Base-by-base conservation (phyloP, 495 filamentous ascomycete genomes). In the Aspergillus saccharolyticus region DNA sequence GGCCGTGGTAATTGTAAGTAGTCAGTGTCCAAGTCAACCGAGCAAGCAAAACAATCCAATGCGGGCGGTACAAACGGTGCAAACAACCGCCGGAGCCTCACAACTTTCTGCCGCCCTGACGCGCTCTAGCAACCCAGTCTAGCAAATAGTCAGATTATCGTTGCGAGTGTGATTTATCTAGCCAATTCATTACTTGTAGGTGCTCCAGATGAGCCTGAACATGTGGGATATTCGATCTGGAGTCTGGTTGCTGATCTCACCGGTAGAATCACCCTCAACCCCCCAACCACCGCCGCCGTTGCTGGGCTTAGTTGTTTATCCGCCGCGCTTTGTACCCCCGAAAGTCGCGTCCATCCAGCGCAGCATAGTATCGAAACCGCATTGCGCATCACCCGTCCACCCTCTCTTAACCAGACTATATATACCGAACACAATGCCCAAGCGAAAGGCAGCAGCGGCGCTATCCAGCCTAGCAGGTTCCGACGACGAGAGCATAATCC, bases 391-490 rank as follows among this genome's bases (percentile, higher is more conserved):
- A 5, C 12, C n/a, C n/a, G n/a, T n/a, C n/a, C n/a, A n/a, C 4
- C 25, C 25, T 30, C 4, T 30, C 10, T 30, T 30, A 10, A 10
- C 7, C 33, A 8, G 2, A 39, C 33, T 46, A 44, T 24, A 20
- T 48, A 18, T 42, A 22, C 8, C 19, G 19, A n/a, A n/a, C 18
- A 63, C 47, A 47, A 86, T 86, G 83, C 75, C 83, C 21, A 83
- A 80, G 61, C 68, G 71, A 53, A 83, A 78, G 57, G 71, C 71
- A n/a, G 33, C 33, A 39, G 57, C 76, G 21, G 70, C 79, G 25
- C 63, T 89, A 21, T 80, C 86, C 57, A 80, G 76, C n/a, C 72
- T 87, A 47, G 75, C 86, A 39, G 86, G 84, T 57, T 88, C 84
- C 42, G 86, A 88, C 53, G 82, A 84, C 59, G 87, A 90, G 49